Evolutionary conservation across 805 yeast genomes (phyloP).

Genomic region (Torulaspora indica): DNA sequence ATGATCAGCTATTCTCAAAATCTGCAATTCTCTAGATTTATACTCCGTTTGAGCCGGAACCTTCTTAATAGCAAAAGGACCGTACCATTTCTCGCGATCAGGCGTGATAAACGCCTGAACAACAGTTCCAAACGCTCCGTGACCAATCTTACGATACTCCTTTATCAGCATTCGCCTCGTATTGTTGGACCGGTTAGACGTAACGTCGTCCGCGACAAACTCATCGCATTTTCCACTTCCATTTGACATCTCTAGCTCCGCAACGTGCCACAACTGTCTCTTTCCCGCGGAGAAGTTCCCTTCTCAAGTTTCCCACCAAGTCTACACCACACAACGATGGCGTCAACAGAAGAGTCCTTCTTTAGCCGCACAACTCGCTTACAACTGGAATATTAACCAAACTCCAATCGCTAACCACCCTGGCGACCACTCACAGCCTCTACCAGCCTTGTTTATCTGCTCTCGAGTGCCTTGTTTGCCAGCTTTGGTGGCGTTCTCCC

Average conservation of each 20-base stretch:
- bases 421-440: background rate
- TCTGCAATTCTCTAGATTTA: constrained; percentile 75
- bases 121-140: constrained; percentile 84
- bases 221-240: constrained; percentile 33
- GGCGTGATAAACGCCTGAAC: constrained; percentile 59
- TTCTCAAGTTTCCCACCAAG: background rate
- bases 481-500: constrained; percentile 8
- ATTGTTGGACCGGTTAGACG: constrained; percentile 51
- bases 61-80: constrained; percentile 79
- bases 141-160: constrained; percentile 72
- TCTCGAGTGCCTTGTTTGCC: constrained; percentile 1
- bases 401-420: background rate
- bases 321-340: background rate
- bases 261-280: background rate
- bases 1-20: constrained; percentile 67
- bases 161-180: constrained; percentile 60
- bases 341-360: background rate
- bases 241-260: constrained; percentile 8
- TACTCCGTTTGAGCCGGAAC: constrained; percentile 87
- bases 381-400: background rate
- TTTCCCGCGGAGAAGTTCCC: background rate
- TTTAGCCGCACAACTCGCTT: background rate
- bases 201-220: constrained; percentile 55
- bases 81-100: constrained; percentile 51
- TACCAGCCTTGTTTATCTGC: background rate